A percentile compares a stretch with the other conserved stretches of the same genome.
These are phyloP conservation scores for Fusarium anthophilum DNA, from an alignment of 2,329 filamentous ascomycete genomes.

Conservation along the genomic window DNA sequence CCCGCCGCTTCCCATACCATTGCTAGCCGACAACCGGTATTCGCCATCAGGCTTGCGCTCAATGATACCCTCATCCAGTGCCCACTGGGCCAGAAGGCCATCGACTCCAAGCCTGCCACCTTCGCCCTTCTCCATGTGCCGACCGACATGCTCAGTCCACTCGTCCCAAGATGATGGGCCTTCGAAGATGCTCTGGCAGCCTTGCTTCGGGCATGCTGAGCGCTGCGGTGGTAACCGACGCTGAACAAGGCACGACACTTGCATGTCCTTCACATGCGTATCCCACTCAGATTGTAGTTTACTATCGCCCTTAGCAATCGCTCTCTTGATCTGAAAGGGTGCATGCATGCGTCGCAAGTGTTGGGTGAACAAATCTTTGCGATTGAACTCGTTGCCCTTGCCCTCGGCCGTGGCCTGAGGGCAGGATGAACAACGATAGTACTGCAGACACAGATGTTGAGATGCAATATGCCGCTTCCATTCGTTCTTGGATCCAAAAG, in stretches of 20 bases:
- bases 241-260: conserved; percentile 76
- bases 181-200: conserved; percentile 76
- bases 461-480: conserved; percentile 96
- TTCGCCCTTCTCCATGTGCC: conserved; percentile 83
- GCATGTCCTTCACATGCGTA: conserved; percentile 73
- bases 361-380: conserved; percentile 95
- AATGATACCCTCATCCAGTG: conserved; percentile 71
- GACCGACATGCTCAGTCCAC: conserved; percentile 90
- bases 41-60: conserved; percentile 65
- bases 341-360: conserved; percentile 95
- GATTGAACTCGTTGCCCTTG: conserved; percentile 81
- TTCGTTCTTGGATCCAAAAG: conserved; percentile 93
- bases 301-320: conserved; percentile 65
- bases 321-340: conserved; percentile 70
- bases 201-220: conserved; percentile 75
- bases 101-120: conserved; percentile 67
- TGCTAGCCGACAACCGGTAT: conserved; percentile 58
- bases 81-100: conserved; percentile 67
- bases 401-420: conserved; percentile 63
- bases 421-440: conserved; percentile 71
- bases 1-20: conserved; percentile 36
- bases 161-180: conserved; percentile 84
- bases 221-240: conserved; percentile 75
- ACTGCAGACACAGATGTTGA: conserved; percentile 80
- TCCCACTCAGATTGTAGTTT: conserved; percentile 72